Evolutionary conservation across 768 basidiomycete species (phyloP), one percentile per base, ranked within the genome.

Genomic region (Lanmaoa pseudosensibilis): DNA sequence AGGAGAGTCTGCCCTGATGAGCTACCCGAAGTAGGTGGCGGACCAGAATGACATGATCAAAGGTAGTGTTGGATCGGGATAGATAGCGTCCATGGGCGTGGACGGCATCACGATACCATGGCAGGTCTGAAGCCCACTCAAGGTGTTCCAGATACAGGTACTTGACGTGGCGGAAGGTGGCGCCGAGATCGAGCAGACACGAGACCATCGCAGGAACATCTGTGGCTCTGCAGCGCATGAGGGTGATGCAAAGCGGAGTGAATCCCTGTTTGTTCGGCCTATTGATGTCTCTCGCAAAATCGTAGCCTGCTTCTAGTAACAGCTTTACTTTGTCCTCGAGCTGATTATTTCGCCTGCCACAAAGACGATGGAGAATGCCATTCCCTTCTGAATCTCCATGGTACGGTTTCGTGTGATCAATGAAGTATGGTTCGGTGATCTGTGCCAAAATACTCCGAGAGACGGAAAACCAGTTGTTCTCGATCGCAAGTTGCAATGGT

Each of bases 271-370:
- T 23, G 7, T 23, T 23, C 7, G 21, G 7, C 21, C 12, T 15
- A 23, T 23, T 41, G 21, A 41, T 15, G 15, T 23, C 19, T 2
- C 10, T 41, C 21, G 13, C 21, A 21, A 23, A 23, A 45, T 46
- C 3, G n/a, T 33, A 33, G 1, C 32, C 32, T 32, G 32, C 19
- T 21, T 47, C 19, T 5, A 13, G 46, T 33, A 21, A 47, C 9
- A 15, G 32, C 5, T 21, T 10, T 15, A 21, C 7, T 16, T 33
- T 33, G 19, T 47, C 19, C 13, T 33, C 32, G 27, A 45, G 10
- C 11, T 30, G 5, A 30, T 30, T 0, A 0, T n/a, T 3, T 27
- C 9, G 2, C 3, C 2, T 6, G 44, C 11, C 10, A 27, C 11
- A 47, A 21, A 47, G 32, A 21, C 32, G 32, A 33, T 21, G 46